Base-by-base conservation (phyloP, 2,329 filamentous ascomycete species). In the Sordariomycetes sp. region DNA sequence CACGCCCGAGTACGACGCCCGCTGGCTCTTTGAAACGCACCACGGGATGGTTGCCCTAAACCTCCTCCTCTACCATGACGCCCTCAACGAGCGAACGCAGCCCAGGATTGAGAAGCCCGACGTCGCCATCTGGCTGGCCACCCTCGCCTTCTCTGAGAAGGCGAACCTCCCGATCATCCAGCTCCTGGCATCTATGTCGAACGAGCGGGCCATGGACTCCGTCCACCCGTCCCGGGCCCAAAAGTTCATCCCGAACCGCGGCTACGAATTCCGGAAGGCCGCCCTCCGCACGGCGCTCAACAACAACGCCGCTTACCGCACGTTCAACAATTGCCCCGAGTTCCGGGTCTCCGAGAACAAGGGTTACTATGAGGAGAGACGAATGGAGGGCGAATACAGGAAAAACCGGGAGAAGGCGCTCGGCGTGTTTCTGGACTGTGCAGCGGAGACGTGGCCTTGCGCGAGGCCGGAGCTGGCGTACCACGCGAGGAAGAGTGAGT, bases 61-160 rank as follows among this genome's bases (percentile, higher is more conserved):
- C 12, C 18, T 48, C 3, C 12, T 51, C 7, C 20, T n/a, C 5
- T 55, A 53, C 28, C 58, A 59, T 10, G 7, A 32, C 3, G 35
- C 18, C 12, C 37, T 58, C 14, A 24, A 34, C 11, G 34, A 12
- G 51, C 11, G 34, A 12, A 1, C 11, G 24, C 12, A 10, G 18
- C 7, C n/a, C 11, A 11, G 22, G 16, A 46, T 54, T 10, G 4
- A 54, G 22, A 60, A 56, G 34, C 62, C 53, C 22, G 43, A 55
- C 4, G 7, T 60, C 1, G 59, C 64, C 55, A 63, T 65, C 7
- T 66, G 62, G 60, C 60, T 66, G 0, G 55, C 62, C 1, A 65
- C 63, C 2, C 40, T 67, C 10, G 63, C 64, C 0, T 67, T 62
- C 46, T 40, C 61, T 10, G 3, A 55, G 2, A 3, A 40, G 1